Evolutionary conservation across 805 yeast species (phyloP).

Genomic region (Kodamaea laetipori): DNA sequence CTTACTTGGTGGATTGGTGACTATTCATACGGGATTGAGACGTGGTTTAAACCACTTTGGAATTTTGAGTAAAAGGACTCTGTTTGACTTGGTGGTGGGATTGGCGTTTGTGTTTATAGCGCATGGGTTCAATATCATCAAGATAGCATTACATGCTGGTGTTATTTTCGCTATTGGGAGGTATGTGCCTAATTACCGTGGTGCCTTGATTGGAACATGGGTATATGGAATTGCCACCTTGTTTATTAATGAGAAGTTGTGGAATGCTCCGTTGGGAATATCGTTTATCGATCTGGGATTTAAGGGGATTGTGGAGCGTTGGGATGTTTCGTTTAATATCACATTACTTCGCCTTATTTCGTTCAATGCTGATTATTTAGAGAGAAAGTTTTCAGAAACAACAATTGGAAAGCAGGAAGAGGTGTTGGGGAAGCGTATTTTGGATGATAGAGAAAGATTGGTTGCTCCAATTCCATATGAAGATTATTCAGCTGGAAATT

Average conservation of each 20-base stretch:
- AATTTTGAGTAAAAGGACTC: conserved; percentile 40
- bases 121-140: conserved; percentile 76
- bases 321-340: conserved; percentile 97
- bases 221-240: conserved; percentile 74
- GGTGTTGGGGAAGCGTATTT: conserved; percentile 12
- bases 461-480: conserved; percentile 59
- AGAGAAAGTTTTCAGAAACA: conserved; percentile 27
- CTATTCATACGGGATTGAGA: conserved; percentile 57
- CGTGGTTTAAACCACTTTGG: conserved; percentile 24
- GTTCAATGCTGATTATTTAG: conserved; percentile 74
- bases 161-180: conserved; percentile 56
- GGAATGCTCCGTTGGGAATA: conserved; percentile 58
- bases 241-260: conserved; percentile 71
- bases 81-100: conserved; percentile 78
- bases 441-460: conserved; percentile 66
- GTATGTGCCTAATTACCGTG: conserved; percentile 30
- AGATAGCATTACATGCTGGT: conserved; percentile 58
- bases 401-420: conserved; percentile 10
- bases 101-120: conserved; percentile 64
- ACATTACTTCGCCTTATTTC: conserved; percentile 82
- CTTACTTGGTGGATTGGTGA: conserved; percentile 56
- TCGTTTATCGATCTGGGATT: conserved; percentile 59
- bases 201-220: conserved; percentile 62
- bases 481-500: conserved; percentile 66
- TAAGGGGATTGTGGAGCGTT: conserved; percentile 78